Base-by-base conservation (phyloP, 805 yeast species). In the Barnettozyma sucrosica region DNA sequence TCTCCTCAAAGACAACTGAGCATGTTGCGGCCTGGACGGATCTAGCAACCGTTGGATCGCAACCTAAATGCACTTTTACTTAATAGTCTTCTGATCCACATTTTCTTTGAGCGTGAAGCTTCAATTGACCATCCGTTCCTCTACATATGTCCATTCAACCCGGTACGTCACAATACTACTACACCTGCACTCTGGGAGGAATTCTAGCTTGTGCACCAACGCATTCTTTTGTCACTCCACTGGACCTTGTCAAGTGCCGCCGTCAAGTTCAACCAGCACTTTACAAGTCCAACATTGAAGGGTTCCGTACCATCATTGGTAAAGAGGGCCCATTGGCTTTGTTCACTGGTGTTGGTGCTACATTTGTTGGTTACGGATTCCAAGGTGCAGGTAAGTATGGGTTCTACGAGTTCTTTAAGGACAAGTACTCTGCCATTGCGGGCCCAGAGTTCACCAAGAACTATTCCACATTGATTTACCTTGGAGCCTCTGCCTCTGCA, bases 341-440 rank as follows among this genome's bases (percentile, higher is more conserved):
- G 45, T 87, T 79, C 69, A 85, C 95, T 9, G 98, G 98, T 59
- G 64, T 89, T 54, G 93, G 96, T 36, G 97, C 98, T 43, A 93
- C 98, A 4, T 79, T 85, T 51, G 74, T 90, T 51, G 98, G 98
- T 21, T 92, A 93, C 69, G 85, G 97, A 7, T 71, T 90, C 61
- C 99, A 92, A 71, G 98, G 99, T 60, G 96, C 96, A 43, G 96
- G 97, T 59, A 92, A 92, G 69, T 92, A 92, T 68, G 99, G 99
- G 26, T 82, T 89, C 65, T 92, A 93, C 69, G 98, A 92, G 69
- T 76, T 72, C 59, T 92, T 92, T 78, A 92, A 92, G 71, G 80
- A 85, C 69, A 73, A 77, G 49, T 92, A 89, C 67, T 68, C 83
- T 46, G 79, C 80, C 59, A 48, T 78, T 26, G 75, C 83, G 44